phyloP scores from a whole-genome alignment of 169 alveolate genomes.

The Prorocentrum cordatum region DNA sequence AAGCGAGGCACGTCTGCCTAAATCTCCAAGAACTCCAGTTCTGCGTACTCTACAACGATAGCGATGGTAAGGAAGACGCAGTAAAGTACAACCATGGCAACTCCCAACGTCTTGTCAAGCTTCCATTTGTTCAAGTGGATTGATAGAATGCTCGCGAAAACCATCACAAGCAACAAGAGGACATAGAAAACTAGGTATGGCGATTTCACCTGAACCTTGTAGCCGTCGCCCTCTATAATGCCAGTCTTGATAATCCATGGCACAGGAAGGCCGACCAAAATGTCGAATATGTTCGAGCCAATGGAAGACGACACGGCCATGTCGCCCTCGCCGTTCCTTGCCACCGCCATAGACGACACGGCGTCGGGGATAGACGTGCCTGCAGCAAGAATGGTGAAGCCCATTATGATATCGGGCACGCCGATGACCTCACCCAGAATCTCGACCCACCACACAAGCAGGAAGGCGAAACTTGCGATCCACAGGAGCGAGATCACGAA shows the following conservation, averaged over 20 bases:
- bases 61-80: conserved; percentile 3
- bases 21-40: no score
- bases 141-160: conserved; percentile 2
- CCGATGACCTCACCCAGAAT: not conserved
- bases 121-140: conserved; percentile 55
- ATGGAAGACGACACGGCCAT: not conserved
- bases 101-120: conserved; percentile 30
- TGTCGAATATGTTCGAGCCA: conserved; percentile 18
- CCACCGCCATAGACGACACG: conserved; percentile 2
- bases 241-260: not conserved
- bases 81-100: conserved; percentile 37
- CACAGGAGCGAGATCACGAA: not conserved
- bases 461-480: conserved; percentile 1
- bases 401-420: not conserved
- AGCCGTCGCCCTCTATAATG: not conserved
- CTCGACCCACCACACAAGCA: conserved; percentile 1
- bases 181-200: conserved; percentile 25
- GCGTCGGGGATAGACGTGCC: conserved; percentile 24
- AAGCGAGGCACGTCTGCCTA: no score
- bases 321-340: conserved; percentile 17
- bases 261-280: conserved; percentile 11
- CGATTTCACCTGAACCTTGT: conserved; percentile 16
- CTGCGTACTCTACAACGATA: conserved; percentile 10
- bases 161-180: conserved; percentile 32
- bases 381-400: conserved; percentile 4